Evolutionary conservation across 1,284 basidiomycete species (phyloP).

Genomic region (Moesziomyces sp.): DNA sequence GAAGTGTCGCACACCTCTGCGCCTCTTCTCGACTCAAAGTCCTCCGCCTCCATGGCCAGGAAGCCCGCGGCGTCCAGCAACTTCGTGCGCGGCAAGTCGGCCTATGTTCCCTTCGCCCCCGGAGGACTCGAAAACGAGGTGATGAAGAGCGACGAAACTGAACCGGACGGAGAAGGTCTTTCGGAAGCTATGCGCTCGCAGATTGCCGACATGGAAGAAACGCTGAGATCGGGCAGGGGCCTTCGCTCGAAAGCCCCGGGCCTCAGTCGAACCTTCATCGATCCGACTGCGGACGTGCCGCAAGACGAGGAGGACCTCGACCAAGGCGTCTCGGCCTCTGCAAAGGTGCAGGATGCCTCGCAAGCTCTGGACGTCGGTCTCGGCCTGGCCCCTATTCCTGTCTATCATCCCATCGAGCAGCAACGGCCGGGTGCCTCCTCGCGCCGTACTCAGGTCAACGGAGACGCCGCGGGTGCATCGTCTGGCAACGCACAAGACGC

Average conservation of each 20-base stretch:
- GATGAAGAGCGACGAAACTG: constrained; percentile 25
- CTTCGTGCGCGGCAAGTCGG: constrained; percentile 92
- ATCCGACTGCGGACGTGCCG: constrained; percentile 67
- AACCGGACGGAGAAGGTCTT: constrained; percentile 14
- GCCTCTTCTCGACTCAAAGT: constrained; percentile 42
- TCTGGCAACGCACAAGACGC: constrained; percentile 40
- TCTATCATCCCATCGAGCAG: constrained; percentile 41
- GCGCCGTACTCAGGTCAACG: constrained; percentile 15
- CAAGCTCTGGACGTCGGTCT: constrained; percentile 28
- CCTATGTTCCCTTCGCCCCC: constrained; percentile 76
- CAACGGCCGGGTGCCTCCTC: constrained; percentile 18
- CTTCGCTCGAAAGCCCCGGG: constrained; percentile 38
- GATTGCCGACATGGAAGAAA: constrained; percentile 47
- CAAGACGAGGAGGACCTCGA: constrained; percentile 67
- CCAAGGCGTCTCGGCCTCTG: neutral
- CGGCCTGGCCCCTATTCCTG: constrained; percentile 44
- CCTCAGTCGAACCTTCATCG: constrained; percentile 34
- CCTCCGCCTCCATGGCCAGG: constrained; percentile 78
- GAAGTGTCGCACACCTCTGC: constrained; percentile 43
- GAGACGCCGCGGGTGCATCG: neutral
- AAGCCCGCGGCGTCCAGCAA: constrained; percentile 78
- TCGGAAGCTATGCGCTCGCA: constrained; percentile 26
- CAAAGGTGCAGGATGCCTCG: constrained; percentile 40
- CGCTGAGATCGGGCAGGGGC: constrained; percentile 36
- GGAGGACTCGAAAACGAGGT: constrained; percentile 52